Evolutionary conservation across 129 eudicot species (phyloP).

Genomic region (Chrysanthemum makinoi): DNA sequence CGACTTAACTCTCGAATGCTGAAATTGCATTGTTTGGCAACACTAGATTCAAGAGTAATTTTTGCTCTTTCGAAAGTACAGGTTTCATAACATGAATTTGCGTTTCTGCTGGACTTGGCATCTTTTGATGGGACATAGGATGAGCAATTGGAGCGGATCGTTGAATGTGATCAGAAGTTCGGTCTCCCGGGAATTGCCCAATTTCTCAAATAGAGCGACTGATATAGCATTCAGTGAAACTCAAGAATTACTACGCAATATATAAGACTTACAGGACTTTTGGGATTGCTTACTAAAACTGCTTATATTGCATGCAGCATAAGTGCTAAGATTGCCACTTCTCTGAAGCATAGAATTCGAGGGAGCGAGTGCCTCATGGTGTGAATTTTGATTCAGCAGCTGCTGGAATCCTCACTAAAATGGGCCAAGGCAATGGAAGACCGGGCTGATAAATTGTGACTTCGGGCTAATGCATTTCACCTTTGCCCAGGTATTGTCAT

Average conservation of each 20-base stretch:
- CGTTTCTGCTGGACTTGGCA: constrained; percentile 88
- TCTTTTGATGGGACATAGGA: constrained; percentile 90
- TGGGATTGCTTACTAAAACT: background rate
- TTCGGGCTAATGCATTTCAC: no score
- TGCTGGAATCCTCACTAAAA: constrained; percentile 80
- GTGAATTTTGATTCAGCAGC: constrained; percentile 95
- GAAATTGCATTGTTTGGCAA: no score
- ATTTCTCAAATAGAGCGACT: constrained; percentile 65
- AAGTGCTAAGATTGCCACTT: constrained; percentile 67
- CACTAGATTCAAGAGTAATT: constrained; percentile 11
- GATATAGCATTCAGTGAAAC: constrained; percentile 20
- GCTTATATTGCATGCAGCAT: constrained; percentile 43
- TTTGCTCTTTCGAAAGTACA: constrained; percentile 17
- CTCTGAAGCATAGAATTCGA: constrained; percentile 53
- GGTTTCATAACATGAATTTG: constrained; percentile 90
- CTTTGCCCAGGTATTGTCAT: no score
- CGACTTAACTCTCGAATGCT: no score
- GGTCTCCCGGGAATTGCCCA: constrained; percentile 61
- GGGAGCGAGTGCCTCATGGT: constrained; percentile 59
- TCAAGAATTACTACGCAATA: background rate
- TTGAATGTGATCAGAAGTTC: constrained; percentile 69
- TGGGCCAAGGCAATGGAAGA: constrained; percentile 81
- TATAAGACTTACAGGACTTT: background rate
- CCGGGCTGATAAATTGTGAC: no score
- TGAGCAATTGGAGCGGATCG: constrained; percentile 63